Evolutionary conservation across 2,329 filamentous ascomycete species (phyloP).

Genomic region (Emergomyces orientalis): DNA sequence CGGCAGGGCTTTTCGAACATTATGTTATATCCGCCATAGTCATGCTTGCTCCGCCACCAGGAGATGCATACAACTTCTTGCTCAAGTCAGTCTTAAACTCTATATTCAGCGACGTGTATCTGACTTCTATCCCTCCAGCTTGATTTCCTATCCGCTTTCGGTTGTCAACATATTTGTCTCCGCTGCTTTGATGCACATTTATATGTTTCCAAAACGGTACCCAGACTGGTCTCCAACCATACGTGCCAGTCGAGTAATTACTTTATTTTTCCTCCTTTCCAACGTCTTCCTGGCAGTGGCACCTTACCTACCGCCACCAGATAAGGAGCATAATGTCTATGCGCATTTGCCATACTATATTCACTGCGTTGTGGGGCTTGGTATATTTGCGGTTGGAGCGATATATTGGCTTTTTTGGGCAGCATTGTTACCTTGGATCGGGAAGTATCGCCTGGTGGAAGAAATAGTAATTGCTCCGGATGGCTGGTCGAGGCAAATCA

Average conservation of each 20-base stretch:
- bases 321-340: constrained; percentile 42
- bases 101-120: constrained; percentile 1
- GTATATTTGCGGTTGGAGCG: constrained; percentile 41
- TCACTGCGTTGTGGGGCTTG: constrained; percentile 46
- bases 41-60: constrained; percentile 56
- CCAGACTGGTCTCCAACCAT: constrained; percentile 43
- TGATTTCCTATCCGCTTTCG: constrained; percentile 34
- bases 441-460: constrained; percentile 46
- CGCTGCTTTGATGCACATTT: constrained; percentile 41
- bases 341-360: constrained; percentile 45
- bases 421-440: constrained; percentile 37
- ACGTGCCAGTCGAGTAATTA: constrained; percentile 42
- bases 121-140: constrained; percentile 16
- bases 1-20: constrained; percentile 51
- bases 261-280: constrained; percentile 44
- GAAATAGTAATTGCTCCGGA: constrained; percentile 50
- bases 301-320: constrained; percentile 42
- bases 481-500: constrained; percentile 53
- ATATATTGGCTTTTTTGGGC: constrained; percentile 47
- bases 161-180: constrained; percentile 46
- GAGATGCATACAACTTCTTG: constrained; percentile 58
- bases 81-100: constrained; percentile 27
- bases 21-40: constrained; percentile 57
- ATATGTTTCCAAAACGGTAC: constrained; percentile 30
- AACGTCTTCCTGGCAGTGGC: constrained; percentile 46